A percentile compares a stretch with the other conserved stretches of the same genome.
Conservation (phyloP, 768 basidiomycete species). For the Kwoniella dejecticola region DNA sequence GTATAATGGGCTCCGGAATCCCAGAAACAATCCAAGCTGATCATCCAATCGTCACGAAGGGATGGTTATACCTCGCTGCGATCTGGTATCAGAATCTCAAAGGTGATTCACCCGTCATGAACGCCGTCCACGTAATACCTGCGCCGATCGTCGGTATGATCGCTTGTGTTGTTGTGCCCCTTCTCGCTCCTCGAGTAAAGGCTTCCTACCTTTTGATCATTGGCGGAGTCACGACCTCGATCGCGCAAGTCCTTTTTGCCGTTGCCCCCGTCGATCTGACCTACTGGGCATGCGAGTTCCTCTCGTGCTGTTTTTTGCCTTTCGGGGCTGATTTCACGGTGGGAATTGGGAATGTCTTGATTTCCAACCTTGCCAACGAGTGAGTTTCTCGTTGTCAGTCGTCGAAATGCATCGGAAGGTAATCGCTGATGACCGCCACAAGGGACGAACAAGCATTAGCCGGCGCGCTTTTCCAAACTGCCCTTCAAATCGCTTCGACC, state of each 20-base stretch:
- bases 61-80: conserved; percentile 23
- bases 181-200: conserved; percentile 26
- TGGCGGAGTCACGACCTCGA: conserved; percentile 20
- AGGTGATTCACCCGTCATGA: conserved; percentile 23
- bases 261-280: conserved; percentile 28
- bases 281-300: conserved; percentile 44
- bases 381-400: conserved; percentile 15
- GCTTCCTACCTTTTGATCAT: conserved; percentile 24
- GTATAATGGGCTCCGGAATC: too few species aligned
- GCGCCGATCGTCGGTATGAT: conserved; percentile 27
- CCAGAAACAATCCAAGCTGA: too few species aligned
- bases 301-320: conserved; percentile 26
- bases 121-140: conserved; percentile 23
- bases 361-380: conserved; percentile 41
- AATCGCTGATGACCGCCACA: too few species aligned
- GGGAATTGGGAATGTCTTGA: conserved; percentile 24
- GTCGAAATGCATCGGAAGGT: too few species aligned
- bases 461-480: conserved; percentile 37
- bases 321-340: conserved; percentile 39
- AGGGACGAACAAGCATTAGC: conserved; percentile 35
- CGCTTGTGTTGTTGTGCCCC: conserved; percentile 18
- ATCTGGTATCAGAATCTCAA: conserved; percentile 44
- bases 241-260: conserved; percentile 31
- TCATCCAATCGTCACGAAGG: too few species aligned
- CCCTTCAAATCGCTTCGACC: conserved; percentile 27